Conservation (phyloP, 495 filamentous ascomycete genomes). For the Penicillium alfredii region DNA sequence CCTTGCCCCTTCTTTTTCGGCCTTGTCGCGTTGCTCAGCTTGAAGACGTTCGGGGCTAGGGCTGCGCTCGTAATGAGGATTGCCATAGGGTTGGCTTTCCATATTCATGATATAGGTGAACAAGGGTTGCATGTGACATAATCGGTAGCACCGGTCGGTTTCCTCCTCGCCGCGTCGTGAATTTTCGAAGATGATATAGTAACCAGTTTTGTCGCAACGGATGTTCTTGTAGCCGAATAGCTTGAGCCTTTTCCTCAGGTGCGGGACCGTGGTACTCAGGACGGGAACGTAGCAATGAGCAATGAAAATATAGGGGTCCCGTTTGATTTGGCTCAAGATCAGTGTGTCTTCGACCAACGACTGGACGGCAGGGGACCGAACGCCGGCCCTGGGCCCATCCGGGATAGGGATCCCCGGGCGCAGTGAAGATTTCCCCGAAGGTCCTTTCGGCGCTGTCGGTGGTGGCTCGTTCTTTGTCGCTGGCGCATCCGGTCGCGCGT, state of each 20-base stretch:
- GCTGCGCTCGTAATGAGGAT: slow-evolving; percentile 59
- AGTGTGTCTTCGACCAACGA: slow-evolving; percentile 55
- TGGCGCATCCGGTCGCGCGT: slow-evolving; percentile 23
- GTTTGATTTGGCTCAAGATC: slow-evolving; percentile 60
- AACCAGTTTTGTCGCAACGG: slow-evolving; percentile 74
- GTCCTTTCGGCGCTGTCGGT: slow-evolving; percentile 79
- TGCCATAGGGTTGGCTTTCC: slow-evolving; percentile 68
- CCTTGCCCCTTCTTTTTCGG: slow-evolving; percentile 49
- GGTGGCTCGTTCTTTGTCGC: slow-evolving; percentile 56
- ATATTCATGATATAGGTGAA: slow-evolving; percentile 94
- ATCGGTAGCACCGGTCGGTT: slow-evolving; percentile 65
- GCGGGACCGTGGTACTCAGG: slow-evolving; percentile 71
- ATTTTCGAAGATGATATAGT: slow-evolving; percentile 84
- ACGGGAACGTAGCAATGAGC: slow-evolving; percentile 80
- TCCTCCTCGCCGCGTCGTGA: slow-evolving; percentile 69
- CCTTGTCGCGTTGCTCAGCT: slow-evolving; percentile 50
- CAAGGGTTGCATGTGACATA: slow-evolving; percentile 66
- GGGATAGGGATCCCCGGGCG: slow-evolving; percentile 38
- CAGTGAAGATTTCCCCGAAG: slow-evolving; percentile 57
- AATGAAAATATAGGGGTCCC: slow-evolving; percentile 90
- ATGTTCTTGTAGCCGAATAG: slow-evolving; percentile 71
- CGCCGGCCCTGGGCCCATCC: slow-evolving; percentile 38
- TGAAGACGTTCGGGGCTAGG: slow-evolving; percentile 49
- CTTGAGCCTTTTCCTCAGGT: slow-evolving; percentile 82
- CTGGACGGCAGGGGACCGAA: slow-evolving; percentile 39